Evolutionary conservation across 2,329 filamentous ascomycete genomes (phyloP), one percentile per base, ranked within the genome.

Genomic region (Fusarium napiforme): DNA sequence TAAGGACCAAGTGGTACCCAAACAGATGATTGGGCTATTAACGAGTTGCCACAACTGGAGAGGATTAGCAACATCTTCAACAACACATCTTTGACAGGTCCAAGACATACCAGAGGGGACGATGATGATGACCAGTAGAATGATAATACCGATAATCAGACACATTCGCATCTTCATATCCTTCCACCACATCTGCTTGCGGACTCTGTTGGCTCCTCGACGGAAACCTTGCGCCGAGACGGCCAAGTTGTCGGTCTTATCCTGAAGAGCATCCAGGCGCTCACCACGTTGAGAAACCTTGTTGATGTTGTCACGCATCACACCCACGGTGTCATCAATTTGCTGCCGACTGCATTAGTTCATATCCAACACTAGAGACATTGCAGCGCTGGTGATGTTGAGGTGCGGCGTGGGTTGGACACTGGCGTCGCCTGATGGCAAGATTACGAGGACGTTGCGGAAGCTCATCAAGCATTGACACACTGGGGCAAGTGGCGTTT

Each of bases 111-210:
- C 94, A 77, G 93, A 88, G 75, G 96, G 96, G 78, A 98, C 91
- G 81, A 99, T 96, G 82, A 99, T 98, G 83, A 99, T 90, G 78
- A 97, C 86, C 77, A 99, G 89, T 78, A 99, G 88, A 77, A 98
- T 89, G 83, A 98, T 93, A 84, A 99, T 93, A 80, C 95, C 96
- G 67, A 92, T 88, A 81, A 97, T 93, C 78, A 99, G 87, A 86
- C 96, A 98, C 88, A 98, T 96, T 84, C 96, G 92, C 96, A 99
- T 99, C 91, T 98, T 98, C 94, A 98, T 97, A 82, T 98, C 96
- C 90, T 98, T 98, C 96, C 95, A 98, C 96, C 96, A 98, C 96
- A 98, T 98, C 85, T 97, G 92, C 88, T 95, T 96, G 84, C 96
- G 92, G 78, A 99, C 96, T 79, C 94, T 89, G 88, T 98, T 99